Base-by-base conservation (phyloP, 148 eudicot species). In the Rhododendron molle region DNA sequence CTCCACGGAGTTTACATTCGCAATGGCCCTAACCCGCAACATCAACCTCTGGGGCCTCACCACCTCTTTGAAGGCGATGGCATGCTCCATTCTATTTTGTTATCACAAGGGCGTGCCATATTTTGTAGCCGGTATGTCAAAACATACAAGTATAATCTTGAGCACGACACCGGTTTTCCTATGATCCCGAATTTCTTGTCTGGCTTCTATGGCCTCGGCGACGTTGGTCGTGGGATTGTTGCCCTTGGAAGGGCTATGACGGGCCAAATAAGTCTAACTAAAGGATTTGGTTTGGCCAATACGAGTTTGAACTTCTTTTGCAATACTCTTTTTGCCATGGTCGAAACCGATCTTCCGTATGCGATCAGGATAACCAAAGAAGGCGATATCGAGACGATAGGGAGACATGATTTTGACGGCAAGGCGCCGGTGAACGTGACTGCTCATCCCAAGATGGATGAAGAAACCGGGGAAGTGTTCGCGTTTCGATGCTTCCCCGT, bases 61-160 rank as follows among this genome's bases (percentile, higher is more conserved):
- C 88, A 83, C 80, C 80, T 83, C 21, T 87, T 87, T 28, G 88
- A 87, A 36, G 88, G 86, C 7, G 86, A 87, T 38, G 88, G 88
- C 69, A 87, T 87, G 88, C 86, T 87, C 76, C 88, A 87, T 78
- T 83, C 83, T n/a, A 76, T 84, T 67, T 78, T 83, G 2, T 26
- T 87, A 65, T 83, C 86, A 12, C 20, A 28, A 7, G 88, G 86
- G 12, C 54, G 30, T 11, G 88, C 80, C 74, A 87, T 83, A 5
- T 76, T 83, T 26, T 87, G 83, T 15, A 87, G 88, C 34, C 86
- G 88, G 1, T 87, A 87, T 67, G 88, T 87, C 80, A 36, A 32
- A 49, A 87, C 88, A 0, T 49, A 87, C 83, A 87, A 84, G 18
- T 87, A 47, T 76, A 79, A 69, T 0, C n/a, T 84, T 7, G 88